A percentile compares a stretch with the other conserved stretches of the same genome.
phyloP scores from a whole-genome alignment of 352 stramenopile genomes.

The Globisporangium uncinulatum region DNA sequence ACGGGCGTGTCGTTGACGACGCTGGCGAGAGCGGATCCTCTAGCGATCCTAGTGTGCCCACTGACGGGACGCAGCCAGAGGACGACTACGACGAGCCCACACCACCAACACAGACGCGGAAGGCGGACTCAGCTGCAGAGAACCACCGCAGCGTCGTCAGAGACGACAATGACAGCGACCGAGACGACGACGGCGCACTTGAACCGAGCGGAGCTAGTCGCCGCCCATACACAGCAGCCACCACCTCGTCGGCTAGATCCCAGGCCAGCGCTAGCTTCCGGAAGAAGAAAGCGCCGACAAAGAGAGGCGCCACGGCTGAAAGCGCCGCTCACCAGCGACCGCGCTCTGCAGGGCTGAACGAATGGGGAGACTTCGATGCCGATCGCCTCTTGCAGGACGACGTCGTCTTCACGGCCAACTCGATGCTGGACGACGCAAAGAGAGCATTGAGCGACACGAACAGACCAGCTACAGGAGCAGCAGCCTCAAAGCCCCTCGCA shows the following conservation, averaged over 20 bases:
- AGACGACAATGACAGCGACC: not conserved
- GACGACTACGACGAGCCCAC: not conserved
- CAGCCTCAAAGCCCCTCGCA: not conserved
- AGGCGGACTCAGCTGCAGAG: constrained; percentile 3
- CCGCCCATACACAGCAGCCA: constrained; percentile 7
- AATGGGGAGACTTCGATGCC: constrained; percentile 54
- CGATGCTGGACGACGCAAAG: constrained; percentile 9
- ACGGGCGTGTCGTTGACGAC: too few species aligned
- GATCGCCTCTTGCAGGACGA: constrained; percentile 35
- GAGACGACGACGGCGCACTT: not conserved
- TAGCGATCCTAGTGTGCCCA: too few species aligned
- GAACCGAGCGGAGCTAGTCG: not conserved
- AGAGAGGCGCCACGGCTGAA: not conserved
- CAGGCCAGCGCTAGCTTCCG: not conserved
- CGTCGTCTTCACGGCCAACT: not conserved
- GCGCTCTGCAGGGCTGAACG: constrained; percentile 16
- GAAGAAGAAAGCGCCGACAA: constrained; percentile 7
- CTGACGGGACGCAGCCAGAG: not conserved
- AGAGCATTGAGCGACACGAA: not conserved
- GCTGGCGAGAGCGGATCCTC: not conserved
- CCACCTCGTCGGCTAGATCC: constrained; percentile 6
- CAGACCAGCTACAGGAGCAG: constrained; percentile 2
- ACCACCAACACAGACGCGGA: not conserved
- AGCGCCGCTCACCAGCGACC: not conserved
- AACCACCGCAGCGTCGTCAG: not conserved